Percentiles rank a stretch among this genome's conserved stretches.
These are phyloP conservation scores for Nadsonia fulvescens DNA, from an alignment of 805 yeast genomes.

Conservation along the genomic window DNA sequence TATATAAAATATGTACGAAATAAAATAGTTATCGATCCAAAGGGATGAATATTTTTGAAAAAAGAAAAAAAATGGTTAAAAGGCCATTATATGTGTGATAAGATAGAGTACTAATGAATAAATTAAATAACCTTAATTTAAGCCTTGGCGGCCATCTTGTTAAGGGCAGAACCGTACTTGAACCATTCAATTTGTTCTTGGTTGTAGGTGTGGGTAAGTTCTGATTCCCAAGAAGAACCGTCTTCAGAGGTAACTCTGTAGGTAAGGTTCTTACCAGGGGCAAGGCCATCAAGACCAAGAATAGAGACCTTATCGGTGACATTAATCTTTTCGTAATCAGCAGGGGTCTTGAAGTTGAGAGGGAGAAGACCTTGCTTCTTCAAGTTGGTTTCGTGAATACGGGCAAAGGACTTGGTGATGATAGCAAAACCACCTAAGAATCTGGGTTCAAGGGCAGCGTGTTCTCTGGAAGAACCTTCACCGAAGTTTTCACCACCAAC, in stretches of 20 bases:
- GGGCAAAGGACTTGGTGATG: constrained; percentile 93
- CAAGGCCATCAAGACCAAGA: constrained; percentile 61
- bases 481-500: constrained; percentile 95
- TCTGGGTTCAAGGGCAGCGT: constrained; percentile 99
- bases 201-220: constrained; percentile 93
- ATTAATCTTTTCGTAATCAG: constrained; percentile 85
- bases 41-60: no score
- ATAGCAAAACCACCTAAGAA: constrained; percentile 96
- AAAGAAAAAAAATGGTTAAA: no score
- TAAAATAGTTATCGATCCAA: no score
- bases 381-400: constrained; percentile 98
- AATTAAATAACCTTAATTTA: no score
- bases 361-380: constrained; percentile 99
- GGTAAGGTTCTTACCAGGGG: constrained; percentile 84
- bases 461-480: constrained; percentile 99
- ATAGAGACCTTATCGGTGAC: constrained; percentile 82
- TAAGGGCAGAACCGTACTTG: constrained; percentile 97
- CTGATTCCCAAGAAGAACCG: constrained; percentile 75
- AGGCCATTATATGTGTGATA: no score
- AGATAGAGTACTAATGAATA: no score
- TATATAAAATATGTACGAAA: no score
- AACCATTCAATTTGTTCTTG: constrained; percentile 96
- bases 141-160: constrained; percentile 74
- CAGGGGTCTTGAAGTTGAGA: constrained; percentile 76
- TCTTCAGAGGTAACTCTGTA: constrained; percentile 55